Evolutionary conservation across 2,329 filamentous ascomycete genomes (phyloP), one percentile per base, ranked within the genome.

Genomic region (Venturia pyrina): DNA sequence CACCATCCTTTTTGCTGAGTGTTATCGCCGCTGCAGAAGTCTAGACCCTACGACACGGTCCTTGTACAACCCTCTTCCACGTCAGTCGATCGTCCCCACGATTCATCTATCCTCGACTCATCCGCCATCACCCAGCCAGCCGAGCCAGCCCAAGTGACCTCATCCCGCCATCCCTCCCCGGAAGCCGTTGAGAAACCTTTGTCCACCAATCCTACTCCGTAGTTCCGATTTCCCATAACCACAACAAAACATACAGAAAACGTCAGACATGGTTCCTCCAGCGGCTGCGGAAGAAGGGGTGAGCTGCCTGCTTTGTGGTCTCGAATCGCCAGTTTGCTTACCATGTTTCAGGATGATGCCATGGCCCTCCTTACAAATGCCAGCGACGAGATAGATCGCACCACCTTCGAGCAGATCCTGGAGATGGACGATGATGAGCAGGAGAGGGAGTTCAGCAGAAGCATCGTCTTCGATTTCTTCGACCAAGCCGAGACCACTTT

Each of bases 341-440:
- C 53, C 15, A 59, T 11, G 17, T 62, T 28, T 1, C 28, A 62
- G 60, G 43, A 32, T n/a, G 60, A 62, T 28, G 37, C 60, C 60
- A 43, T 43, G 40, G 43, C 37, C 43, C 43, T 62, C 43, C 60
- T 62, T n/a, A 13, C 60, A 2, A 19, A 44, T 10, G 60, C 43
- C 28, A 48, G 57, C 67, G 89, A 95, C 70, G 83, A 83, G 74
- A 87, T 99, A 77, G 93, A 98, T 76, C 79, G 82, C 68, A 75
- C 78, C 65, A 96, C 92, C 66, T 99, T 99, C 73, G 87, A 88
- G 72, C 95, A 98, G 81, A 98, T 99, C 75, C 85, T 98, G 69
- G 95, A 98, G 78, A 97, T 99, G 93, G 95, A 99, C 76, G 95
- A 98, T 69, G 89, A 98, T 69, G 89, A 90, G 69, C 89, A 90